Base-by-base conservation (phyloP, 164 flowering plant species). In the Nelumbo lutea region DNA sequence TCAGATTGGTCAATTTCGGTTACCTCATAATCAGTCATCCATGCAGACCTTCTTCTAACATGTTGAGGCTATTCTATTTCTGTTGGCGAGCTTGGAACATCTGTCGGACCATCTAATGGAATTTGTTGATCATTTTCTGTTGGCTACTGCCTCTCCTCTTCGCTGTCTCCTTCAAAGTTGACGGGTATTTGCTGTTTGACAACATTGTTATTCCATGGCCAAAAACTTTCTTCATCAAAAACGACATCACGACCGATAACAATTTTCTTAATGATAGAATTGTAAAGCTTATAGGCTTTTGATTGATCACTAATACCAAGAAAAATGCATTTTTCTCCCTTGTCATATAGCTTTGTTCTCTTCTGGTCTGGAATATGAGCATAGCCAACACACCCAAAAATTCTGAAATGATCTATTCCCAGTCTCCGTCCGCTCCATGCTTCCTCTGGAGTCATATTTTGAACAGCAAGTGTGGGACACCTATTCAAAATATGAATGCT, bases 21-120 rank as follows among this genome's bases (percentile, higher is more conserved):
- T 40, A 52, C 60, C 60, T 55, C 11, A 40, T 55, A 66, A 52
- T 55, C 41, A 14, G 45, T 4, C 60, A 55, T 66, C 60, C 68
- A 52, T 40, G 27, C 47, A 5, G 60, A 47, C 5, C 47, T 52
- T 10, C 41, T 66, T 66, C 60, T 15, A 52, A 41, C 59, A 52
- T 40, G 39, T 66, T 40, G 66, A 27, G 27, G 27, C 27, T 0
- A 0, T 9, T 5, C 39, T 14, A 9, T 4, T 3, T 6, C 8
- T 41, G 13, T 44, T 48, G 4, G 52, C 9, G 27, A 27, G 27
- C 27, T 63, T 13, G 27, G 48, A 66, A 51, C 44, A 51, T 1
- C 27, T 38, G 10, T n/a, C 39, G 42, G 27, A 27, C 27, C 27
- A 27, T 27, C 27, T 27, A 0, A 0, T 27, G 27, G n/a, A 52